Percentiles rank a stretch among this genome's conserved stretches.
Conservation (phyloP, 176 grass and related monocot species). For the Poa annua region DNA sequence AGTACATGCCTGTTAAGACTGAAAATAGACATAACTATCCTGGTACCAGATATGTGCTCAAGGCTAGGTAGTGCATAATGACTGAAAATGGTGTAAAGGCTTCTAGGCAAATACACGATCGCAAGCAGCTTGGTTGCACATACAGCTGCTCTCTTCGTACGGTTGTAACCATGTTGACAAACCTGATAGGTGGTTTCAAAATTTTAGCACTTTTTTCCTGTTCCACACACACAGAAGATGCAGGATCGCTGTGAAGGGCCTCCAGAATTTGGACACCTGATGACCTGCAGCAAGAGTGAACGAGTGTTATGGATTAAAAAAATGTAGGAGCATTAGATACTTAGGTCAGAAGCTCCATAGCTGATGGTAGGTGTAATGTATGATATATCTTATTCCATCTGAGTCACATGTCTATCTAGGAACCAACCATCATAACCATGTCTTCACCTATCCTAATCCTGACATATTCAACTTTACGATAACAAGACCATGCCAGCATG, state of each 20-base stretch:
- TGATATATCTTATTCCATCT: constrained; percentile 43
- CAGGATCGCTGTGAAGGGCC: constrained; percentile 97
- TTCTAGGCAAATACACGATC: constrained; percentile 45
- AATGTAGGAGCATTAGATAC: constrained; percentile 14
- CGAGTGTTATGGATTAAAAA: constrained; percentile 56
- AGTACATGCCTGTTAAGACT: constrained; percentile 31
- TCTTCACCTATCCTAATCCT: constrained; percentile 53
- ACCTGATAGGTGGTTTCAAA: constrained; percentile 76
- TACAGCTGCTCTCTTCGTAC: constrained; percentile 39
- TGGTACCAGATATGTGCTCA: constrained; percentile 42
- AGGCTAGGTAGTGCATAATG: constrained; percentile 26
- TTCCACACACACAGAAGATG: constrained; percentile 86
- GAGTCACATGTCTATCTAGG: constrained; percentile 40
- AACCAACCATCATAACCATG: constrained; percentile 28
- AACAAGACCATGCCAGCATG: constrained; percentile 46
- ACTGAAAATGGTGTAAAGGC: constrained; percentile 25
- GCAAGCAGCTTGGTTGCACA: constrained; percentile 43
- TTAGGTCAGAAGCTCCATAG: constrained; percentile 40
- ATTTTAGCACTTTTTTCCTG: constrained; percentile 87
- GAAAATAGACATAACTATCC: constrained; percentile 38
- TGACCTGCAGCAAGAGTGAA: constrained; percentile 69
- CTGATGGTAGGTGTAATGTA: constrained; percentile 28
- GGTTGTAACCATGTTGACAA: constrained; percentile 46
- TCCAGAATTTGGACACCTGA: constrained; percentile 88
- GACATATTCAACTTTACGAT: constrained; percentile 47